These are phyloP conservation scores for Takakia lepidozioides DNA, from an alignment of 225 moss, liverwort and hornwort genomes.

Conservation along the genomic window DNA sequence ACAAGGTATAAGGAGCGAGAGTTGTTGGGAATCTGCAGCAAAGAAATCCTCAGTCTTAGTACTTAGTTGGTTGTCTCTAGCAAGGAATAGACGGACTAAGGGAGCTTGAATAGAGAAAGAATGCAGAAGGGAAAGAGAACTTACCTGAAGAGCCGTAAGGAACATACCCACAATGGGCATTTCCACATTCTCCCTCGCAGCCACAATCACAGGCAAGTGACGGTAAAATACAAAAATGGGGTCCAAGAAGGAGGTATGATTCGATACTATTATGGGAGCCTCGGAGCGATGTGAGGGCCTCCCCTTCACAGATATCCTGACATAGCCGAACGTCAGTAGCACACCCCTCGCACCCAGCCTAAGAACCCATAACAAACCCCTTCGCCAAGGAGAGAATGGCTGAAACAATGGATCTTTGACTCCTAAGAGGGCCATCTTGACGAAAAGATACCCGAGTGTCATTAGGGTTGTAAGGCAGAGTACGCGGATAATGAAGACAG, in stretches of 20 bases:
- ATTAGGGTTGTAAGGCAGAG: conserved; percentile 27
- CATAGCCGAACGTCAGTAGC: conserved; percentile 42
- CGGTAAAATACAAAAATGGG: conserved; percentile 60
- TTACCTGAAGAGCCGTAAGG: conserved; percentile 49
- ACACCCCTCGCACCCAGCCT: conserved; percentile 31
- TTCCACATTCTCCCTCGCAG: conserved; percentile 57
- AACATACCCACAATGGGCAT: conserved; percentile 66
- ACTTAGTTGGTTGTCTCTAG: too few species aligned
- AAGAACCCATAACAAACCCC: conserved; percentile 38
- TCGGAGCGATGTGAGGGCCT: conserved; percentile 33
- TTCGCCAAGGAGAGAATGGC: conserved; percentile 42
- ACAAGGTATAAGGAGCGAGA: too few species aligned
- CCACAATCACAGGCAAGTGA: conserved; percentile 58
- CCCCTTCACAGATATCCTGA: conserved; percentile 33
- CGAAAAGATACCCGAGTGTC: conserved; percentile 26
- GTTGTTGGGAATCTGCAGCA: too few species aligned
- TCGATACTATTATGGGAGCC: conserved; percentile 49
- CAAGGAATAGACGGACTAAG: neutral
- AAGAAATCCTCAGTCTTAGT: too few species aligned
- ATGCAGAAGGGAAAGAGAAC: too few species aligned
- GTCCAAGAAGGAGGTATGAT: conserved; percentile 58
- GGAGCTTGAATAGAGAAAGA: too few species aligned
- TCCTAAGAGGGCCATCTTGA: conserved; percentile 38
- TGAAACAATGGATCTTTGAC: conserved; percentile 53
- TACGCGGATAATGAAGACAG: conserved; percentile 35